Conservation (phyloP, 2,329 filamentous ascomycete genomes). For the Gaeumannomyces tritici region DNA sequence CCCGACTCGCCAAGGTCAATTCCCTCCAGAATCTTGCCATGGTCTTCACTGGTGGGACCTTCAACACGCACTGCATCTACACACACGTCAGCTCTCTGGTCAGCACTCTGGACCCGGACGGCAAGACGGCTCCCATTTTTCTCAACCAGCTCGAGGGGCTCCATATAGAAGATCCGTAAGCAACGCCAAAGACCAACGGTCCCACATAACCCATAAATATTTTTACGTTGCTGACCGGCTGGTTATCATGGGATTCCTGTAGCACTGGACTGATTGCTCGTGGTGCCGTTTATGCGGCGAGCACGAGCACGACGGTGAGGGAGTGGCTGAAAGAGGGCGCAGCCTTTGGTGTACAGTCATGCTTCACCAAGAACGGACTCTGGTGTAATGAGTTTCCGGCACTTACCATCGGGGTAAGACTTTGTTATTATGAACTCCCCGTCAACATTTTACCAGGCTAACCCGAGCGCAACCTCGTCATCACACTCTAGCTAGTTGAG, state of each 20-base stretch:
- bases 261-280: slow-evolving; percentile 1
- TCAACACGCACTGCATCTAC: neutral
- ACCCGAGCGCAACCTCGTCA: too few species aligned
- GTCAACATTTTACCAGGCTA: too few species aligned
- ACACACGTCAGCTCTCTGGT: neutral
- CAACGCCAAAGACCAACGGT: too few species aligned
- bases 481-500: neutral
- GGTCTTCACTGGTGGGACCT: neutral
- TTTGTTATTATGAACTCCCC: too few species aligned
- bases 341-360: neutral
- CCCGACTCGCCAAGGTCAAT: neutral
- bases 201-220: neutral
- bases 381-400: neutral
- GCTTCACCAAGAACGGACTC: neutral
- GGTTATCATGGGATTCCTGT: neutral
- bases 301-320: neutral
- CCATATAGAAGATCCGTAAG: neutral
- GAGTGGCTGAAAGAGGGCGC: neutral
- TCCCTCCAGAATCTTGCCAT: neutral
- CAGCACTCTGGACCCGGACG: neutral
- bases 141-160: neutral
- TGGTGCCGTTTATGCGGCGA: neutral
- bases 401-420: too few species aligned
- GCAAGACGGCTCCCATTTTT: neutral
- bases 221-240: neutral